These are phyloP conservation scores for Magnaporthales sp. DNA, from an alignment of 2,329 filamentous ascomycete species.

Conservation along the genomic window DNA sequence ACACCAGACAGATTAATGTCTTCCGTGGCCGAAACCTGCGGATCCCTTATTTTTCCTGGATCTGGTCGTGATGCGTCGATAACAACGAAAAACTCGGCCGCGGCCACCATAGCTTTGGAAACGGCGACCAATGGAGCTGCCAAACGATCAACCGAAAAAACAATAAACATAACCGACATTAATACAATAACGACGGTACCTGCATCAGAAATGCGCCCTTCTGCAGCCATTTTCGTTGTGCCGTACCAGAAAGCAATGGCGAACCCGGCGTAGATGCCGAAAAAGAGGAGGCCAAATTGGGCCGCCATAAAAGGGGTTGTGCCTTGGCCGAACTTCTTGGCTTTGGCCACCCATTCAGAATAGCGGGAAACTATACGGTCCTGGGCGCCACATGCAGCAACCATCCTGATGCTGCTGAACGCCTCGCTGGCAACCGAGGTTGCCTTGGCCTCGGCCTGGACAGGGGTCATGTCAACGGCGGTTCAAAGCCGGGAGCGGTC, in stretches of 20 bases:
- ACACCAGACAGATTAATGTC: constrained; percentile 57
- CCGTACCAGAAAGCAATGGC: constrained; percentile 57
- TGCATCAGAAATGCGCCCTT: constrained; percentile 37
- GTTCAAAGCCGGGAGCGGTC: constrained; percentile 11
- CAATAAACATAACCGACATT: constrained; percentile 49
- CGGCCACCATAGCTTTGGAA: constrained; percentile 47
- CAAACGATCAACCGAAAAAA: constrained; percentile 46
- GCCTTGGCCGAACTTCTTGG: constrained; percentile 36
- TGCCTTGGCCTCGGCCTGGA: constrained; percentile 43
- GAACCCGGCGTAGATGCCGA: constrained; percentile 42
- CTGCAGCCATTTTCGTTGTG: constrained; percentile 33
- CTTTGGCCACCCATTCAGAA: constrained; percentile 42
- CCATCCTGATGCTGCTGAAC: constrained; percentile 50
- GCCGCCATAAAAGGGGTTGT: constrained; percentile 40
- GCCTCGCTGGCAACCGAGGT: constrained; percentile 53
- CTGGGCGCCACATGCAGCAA: constrained; percentile 55
- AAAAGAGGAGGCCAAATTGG: constrained; percentile 50
- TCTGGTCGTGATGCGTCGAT: constrained; percentile 36
- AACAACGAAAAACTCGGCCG: constrained; percentile 48
- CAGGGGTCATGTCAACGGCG: not conserved
- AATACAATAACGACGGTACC: constrained; percentile 48
- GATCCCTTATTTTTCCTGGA: constrained; percentile 30
- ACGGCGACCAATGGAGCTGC: constrained; percentile 51
- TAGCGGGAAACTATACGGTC: constrained; percentile 43
- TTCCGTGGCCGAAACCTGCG: constrained; percentile 38